These are phyloP conservation scores for Yamadazyma atmosphaerica DNA, from an alignment of 1,139 yeast species.

Conservation along the genomic window DNA sequence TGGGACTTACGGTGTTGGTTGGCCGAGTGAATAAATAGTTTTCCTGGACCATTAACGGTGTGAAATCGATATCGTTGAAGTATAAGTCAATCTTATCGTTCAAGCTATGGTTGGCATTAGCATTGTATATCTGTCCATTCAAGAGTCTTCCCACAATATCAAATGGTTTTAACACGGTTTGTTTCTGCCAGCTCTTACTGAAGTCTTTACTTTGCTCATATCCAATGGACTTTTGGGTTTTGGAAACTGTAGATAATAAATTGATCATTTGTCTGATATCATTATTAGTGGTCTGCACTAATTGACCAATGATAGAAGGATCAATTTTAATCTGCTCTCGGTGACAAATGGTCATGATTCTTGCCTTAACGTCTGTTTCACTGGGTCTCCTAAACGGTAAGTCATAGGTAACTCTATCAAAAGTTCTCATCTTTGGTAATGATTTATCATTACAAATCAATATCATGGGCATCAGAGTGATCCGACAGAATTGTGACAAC, in stretches of 20 bases:
- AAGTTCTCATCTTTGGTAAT: constrained; percentile 93
- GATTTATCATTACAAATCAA: constrained; percentile 91
- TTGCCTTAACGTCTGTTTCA: constrained; percentile 74
- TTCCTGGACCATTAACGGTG: constrained; percentile 96
- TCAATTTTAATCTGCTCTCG: constrained; percentile 82
- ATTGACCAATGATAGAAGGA: constrained; percentile 76
- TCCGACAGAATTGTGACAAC: constrained; percentile 81
- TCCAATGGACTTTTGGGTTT: constrained; percentile 64
- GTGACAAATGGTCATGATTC: constrained; percentile 88
- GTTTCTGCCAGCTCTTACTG: constrained; percentile 80
- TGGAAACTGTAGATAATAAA: constrained; percentile 78
- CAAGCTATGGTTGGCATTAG: constrained; percentile 53
- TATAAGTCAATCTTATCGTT: constrained; percentile 87
- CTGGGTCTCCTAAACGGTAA: constrained; percentile 87
- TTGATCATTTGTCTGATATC: constrained; percentile 96
- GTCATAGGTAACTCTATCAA: constrained; percentile 83
- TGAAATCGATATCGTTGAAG: constrained; percentile 92
- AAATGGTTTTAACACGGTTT: constrained; percentile 87
- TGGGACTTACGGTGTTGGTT: constrained; percentile 33
- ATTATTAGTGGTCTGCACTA: constrained; percentile 81
- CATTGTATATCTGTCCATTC: constrained; percentile 60
- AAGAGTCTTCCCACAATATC: constrained; percentile 79
- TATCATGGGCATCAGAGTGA: constrained; percentile 86
- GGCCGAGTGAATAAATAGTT: constrained; percentile 77
- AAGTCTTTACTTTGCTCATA: constrained; percentile 51